Evolutionary conservation across 2,329 filamentous ascomycete species (phyloP), one percentile per base, ranked within the genome.

Genomic region (Tolypocladium guangdongense): DNA sequence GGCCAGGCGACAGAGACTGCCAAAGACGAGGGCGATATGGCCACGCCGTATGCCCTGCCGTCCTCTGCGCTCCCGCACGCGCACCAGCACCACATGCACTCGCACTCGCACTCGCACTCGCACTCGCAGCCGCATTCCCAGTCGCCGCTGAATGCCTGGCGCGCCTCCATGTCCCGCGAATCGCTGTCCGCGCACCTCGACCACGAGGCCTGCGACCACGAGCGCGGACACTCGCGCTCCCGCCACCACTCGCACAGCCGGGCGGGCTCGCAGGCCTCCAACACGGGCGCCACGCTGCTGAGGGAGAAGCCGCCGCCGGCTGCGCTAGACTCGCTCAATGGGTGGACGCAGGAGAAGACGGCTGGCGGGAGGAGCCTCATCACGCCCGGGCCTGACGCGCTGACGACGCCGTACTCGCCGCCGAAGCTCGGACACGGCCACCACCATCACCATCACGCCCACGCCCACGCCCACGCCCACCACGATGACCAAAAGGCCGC

Each of bases 41-140:
- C 75, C 55, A 75, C 78, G 38, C 75, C 78, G 24, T 82, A 79
- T 62, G 70, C 73, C 51, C 65, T 82, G 52, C 78, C 78, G n/a
- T 72, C 76, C 37, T 71, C 77, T 37, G 70, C 75, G 39, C 64
- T 78, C 47, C 73, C 75, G 51, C 75, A 75, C 58, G 72, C 71
- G 54, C 72, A 78, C 58, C 68, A 74, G 52, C 71, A 71, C 49
- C 65, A 71, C 55, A 64, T 70, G 47, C 69, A 75, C 58, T 64
- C 69, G 7, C 72, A 72, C 51, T 62, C 69, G 16, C 68, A 68
- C 52, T 68, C 71, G 8, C 66, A 68, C 51, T 67, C 70, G 14
- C 66, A 69, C 53, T 59, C 62, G 1, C 62, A 68, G 52, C 65
- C 68, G 14, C 67, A 68, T 43, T 68, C 71, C 10, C 68, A 68